Percentiles rank a stretch among this genome's conserved stretches.
These are phyloP conservation scores for Fusarium penzigii DNA, from an alignment of 2,329 filamentous ascomycete genomes.

Conservation along the genomic window DNA sequence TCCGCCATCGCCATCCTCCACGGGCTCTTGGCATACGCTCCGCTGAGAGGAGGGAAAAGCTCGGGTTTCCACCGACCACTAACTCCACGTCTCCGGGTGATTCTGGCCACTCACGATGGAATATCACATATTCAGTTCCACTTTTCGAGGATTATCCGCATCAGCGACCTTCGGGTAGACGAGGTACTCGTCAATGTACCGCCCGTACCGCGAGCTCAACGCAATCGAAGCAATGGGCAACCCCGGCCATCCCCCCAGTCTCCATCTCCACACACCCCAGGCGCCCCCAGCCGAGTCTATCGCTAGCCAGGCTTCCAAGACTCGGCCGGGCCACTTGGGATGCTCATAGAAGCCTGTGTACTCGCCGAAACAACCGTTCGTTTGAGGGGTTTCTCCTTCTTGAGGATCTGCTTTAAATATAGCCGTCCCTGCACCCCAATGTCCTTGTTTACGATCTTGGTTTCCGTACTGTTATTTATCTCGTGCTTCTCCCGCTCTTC, in stretches of 20 bases:
- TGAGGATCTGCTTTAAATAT: conserved; percentile 23
- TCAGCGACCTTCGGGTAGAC: background rate
- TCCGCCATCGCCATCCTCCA: conserved; percentile 21
- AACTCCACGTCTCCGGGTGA: too few species aligned
- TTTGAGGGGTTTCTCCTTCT: conserved; percentile 31
- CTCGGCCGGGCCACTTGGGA: conserved; percentile 19
- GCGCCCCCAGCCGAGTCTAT: background rate
- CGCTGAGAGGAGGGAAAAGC: background rate
- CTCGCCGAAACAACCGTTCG: conserved; percentile 23
- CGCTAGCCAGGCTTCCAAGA: conserved; percentile 22
- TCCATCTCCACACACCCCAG: conserved; percentile 22
- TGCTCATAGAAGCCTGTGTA: conserved; percentile 8
- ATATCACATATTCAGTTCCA: background rate
- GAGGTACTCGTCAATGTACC: background rate
- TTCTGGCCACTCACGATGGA: background rate
- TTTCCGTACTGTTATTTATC: conserved; percentile 11
- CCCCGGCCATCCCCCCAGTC: conserved; percentile 4
- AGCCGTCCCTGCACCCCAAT: conserved; percentile 14
- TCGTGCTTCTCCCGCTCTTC: background rate
- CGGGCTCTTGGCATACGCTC: conserved; percentile 1
- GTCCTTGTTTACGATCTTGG: conserved; percentile 3
- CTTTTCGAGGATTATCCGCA: background rate
- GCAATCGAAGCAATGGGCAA: background rate
- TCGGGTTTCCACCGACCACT: background rate
- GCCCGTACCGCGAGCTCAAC: background rate